These are phyloP conservation scores for Trichophyton rubrum DNA, from an alignment of 2,329 filamentous ascomycete genomes.

Conservation along the genomic window DNA sequence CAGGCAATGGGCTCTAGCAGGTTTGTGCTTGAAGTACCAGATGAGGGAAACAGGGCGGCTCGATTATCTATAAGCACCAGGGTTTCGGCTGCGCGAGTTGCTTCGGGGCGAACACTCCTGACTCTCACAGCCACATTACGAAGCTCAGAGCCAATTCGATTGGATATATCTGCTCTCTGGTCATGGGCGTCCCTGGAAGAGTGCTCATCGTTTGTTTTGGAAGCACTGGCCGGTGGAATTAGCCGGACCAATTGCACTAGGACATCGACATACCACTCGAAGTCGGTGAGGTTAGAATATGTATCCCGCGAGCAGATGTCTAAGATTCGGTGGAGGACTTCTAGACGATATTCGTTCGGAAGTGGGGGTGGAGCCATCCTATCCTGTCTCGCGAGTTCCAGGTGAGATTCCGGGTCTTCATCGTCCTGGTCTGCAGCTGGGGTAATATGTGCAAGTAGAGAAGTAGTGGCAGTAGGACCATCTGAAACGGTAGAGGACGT, in stretches of 20 bases:
- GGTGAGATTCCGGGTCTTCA: conserved; percentile 42
- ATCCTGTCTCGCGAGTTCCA: conserved; percentile 43
- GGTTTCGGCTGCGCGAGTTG: conserved; percentile 69
- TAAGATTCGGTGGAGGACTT: conserved; percentile 70
- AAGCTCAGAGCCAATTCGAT: conserved; percentile 64
- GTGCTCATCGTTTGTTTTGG: conserved; percentile 14
- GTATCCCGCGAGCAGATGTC: conserved; percentile 84
- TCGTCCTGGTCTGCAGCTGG: conserved; percentile 45
- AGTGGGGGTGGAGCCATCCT: conserved; percentile 46
- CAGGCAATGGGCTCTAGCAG: conserved; percentile 68
- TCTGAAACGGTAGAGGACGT: conserved; percentile 47
- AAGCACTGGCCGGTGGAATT: conserved; percentile 22
- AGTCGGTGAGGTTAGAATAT: conserved; percentile 74
- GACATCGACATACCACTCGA: conserved; percentile 94
- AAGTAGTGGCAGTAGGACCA: conserved; percentile 29
- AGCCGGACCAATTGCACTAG: conserved; percentile 72
- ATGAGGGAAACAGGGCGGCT: conserved; percentile 44
- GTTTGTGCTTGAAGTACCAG: conserved; percentile 42
- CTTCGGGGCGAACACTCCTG: conserved; percentile 63
- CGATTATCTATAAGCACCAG: conserved; percentile 51
- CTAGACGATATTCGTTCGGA: conserved; percentile 73
- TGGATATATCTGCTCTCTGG: conserved; percentile 19
- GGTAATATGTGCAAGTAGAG: conserved; percentile 30
- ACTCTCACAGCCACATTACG: conserved; percentile 89
- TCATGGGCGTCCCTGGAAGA: conserved; percentile 8